Percentiles rank a stretch among this genome's conserved stretches.
Evolutionary conservation across 31 red algal species (phyloP).

Genomic region (Asparagopsis taxiformis): DNA sequence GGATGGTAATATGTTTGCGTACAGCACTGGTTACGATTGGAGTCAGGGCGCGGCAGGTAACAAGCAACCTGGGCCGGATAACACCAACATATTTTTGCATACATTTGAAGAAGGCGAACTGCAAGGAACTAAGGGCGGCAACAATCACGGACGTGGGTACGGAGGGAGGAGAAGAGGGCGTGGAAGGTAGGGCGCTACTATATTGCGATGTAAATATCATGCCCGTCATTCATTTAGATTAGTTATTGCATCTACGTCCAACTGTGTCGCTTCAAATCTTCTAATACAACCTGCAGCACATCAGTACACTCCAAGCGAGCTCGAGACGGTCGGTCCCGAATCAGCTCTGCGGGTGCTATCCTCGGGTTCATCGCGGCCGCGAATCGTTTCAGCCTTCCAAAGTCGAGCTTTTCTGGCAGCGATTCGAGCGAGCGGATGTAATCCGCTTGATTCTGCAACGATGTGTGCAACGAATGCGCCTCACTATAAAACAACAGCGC

Average conservation of each 20-base stretch:
- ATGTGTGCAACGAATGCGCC: slow-evolving; percentile 48
- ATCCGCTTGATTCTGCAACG: slow-evolving; percentile 27
- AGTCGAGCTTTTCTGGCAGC: slow-evolving; percentile 28
- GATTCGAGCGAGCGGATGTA: slow-evolving; percentile 16
- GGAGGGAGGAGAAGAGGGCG: slow-evolving; percentile 20
- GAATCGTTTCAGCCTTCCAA: slow-evolving; percentile 26
- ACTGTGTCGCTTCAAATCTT: slow-evolving; percentile 33
- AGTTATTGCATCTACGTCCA: no score
- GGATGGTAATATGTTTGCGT: slow-evolving; percentile 76
- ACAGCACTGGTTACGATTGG: slow-evolving; percentile 95
- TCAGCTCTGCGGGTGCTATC: not conserved
- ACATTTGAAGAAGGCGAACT: slow-evolving; percentile 76
- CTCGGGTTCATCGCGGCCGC: slow-evolving; percentile 39
- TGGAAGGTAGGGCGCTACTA: slow-evolving; percentile 2
- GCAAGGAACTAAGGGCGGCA: slow-evolving; percentile 12
- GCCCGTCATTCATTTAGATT: not conserved
- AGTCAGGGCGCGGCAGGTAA: slow-evolving; percentile 66
- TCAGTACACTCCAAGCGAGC: slow-evolving; percentile 40
- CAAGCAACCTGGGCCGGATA: slow-evolving; percentile 24
- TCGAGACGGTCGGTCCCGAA: not conserved
- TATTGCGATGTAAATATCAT: not conserved
- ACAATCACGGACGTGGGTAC: slow-evolving; percentile 13
- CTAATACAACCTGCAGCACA: slow-evolving; percentile 51
- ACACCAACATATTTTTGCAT: slow-evolving; percentile 78
- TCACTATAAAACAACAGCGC: slow-evolving; percentile 68